Conservation (phyloP, 176 grass and related monocot genomes). For the Stipa capillata region DNA sequence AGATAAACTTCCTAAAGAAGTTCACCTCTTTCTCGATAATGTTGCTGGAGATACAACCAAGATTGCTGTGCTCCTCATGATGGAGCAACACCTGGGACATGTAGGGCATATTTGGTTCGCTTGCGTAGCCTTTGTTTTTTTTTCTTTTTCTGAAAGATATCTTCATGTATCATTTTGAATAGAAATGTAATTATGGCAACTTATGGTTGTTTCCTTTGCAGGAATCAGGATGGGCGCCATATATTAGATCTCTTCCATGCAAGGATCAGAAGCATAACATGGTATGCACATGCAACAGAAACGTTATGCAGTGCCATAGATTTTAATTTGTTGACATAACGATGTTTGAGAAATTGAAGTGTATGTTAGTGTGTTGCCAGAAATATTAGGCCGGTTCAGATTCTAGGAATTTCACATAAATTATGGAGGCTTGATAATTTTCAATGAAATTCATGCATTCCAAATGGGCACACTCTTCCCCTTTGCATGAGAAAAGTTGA, state of each 20-base stretch:
- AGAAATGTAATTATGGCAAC: neutral
- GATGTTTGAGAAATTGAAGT: neutral
- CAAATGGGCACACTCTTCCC: no score
- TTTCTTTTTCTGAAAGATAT: neutral
- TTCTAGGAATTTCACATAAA: neutral
- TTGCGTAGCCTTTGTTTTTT: no score
- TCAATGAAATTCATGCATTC: neutral
- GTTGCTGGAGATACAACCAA: constrained; percentile 12
- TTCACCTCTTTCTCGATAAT: constrained; percentile 5
- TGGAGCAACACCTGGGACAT: constrained; percentile 31
- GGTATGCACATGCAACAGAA: constrained; percentile 17
- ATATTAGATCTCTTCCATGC: constrained; percentile 33
- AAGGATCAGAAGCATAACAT: constrained; percentile 56
- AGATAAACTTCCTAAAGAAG: constrained; percentile 26
- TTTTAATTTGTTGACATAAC: neutral
- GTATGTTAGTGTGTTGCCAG: neutral
- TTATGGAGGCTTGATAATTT: neutral
- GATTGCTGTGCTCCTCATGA: constrained; percentile 40
- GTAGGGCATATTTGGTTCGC: neutral
- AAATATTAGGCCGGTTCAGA: neutral
- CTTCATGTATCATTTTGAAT: neutral
- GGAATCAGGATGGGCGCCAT: constrained; percentile 40
- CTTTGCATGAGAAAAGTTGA: neutral
- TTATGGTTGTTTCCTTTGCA: constrained; percentile 9
- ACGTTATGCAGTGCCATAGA: neutral